These are phyloP conservation scores for Zygosaccharomyces rouxii DNA, from an alignment of 805 yeast genomes.

Conservation along the genomic window DNA sequence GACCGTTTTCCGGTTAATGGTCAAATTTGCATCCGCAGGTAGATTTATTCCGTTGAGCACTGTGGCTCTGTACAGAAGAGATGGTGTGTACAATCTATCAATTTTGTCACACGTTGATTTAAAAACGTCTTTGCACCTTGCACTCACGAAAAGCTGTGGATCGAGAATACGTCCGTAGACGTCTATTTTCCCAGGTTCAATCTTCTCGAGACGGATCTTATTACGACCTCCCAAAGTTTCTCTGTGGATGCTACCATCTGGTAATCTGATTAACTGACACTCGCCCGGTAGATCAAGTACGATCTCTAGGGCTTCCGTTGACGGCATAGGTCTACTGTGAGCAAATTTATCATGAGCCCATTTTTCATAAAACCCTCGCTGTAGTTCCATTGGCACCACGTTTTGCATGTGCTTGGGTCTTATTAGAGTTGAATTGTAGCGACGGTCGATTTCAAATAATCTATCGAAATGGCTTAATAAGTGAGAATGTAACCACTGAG, in stretches of 20 bases:
- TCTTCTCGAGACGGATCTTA: constrained; percentile 44
- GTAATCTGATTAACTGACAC: constrained; percentile 5
- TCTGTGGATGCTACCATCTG: constrained; percentile 14
- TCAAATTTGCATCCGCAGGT: constrained; percentile 9
- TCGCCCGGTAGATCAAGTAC: constrained; percentile 24
- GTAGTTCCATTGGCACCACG: constrained; percentile 30
- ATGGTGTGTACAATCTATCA: constrained; percentile 11
- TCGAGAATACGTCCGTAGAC: constrained; percentile 35
- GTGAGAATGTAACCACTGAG: constrained; percentile 35
- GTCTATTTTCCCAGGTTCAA: constrained; percentile 41
- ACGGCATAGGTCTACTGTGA: constrained; percentile 17
- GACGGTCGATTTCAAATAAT: constrained; percentile 45
- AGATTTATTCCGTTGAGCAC: constrained; percentile 24
- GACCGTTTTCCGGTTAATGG: constrained; percentile 7
- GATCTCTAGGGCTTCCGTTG: constrained; percentile 31
- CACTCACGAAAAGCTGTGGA: constrained; percentile 15
- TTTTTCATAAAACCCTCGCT: constrained; percentile 30
- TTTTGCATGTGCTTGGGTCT: constrained; percentile 39
- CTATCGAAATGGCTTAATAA: constrained; percentile 37
- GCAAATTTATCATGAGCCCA: constrained; percentile 24
- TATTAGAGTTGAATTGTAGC: constrained; percentile 39
- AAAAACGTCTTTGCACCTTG: constrained; percentile 9
- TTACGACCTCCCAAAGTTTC: constrained; percentile 41
- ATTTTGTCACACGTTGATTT: constrained; percentile 12
- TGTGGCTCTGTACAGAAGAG: constrained; percentile 19